Evolutionary conservation across 768 basidiomycete species (phyloP), one percentile per base, ranked within the genome.

Genomic region (Cytidiella melzeri): DNA sequence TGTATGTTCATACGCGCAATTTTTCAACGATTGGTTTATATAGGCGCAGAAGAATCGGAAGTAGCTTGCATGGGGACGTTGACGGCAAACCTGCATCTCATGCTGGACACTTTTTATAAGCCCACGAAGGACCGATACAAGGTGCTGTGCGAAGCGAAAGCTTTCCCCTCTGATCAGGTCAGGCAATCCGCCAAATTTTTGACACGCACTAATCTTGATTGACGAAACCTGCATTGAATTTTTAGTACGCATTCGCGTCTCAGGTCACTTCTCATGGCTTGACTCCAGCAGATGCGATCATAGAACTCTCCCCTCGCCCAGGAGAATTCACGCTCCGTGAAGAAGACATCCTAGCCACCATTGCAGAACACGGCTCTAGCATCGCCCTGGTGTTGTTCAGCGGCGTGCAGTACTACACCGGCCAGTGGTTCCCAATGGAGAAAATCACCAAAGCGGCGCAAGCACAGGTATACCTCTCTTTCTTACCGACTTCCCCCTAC

Each of bases 221-320:
- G 41, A 51, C 19, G 40, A 27, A 10, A n/a, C 37, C 39, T 3
- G 50, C 45, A 39, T n/a, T n/a, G n/a, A n/a, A n/a, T n/a, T n/a
- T n/a, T n/a, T 62, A 98, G 94, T 98, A 98, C 67, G 96, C 95
- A 27, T 91, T 98, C 63, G 79, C 87, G 48, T 96, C 95, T n/a
- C 96, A 98, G 70, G 88, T 79, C 28, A 64, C 70, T 44, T 72
- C 86, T 28, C 93, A 92, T 69, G 88, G 88, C 48, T 79, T 81
- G 62, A 78, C 84, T 68, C 82, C 88, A 51, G 69, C 73, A 21
- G 74, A 79, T 27, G 79, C 87, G 21, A 79, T 98, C 57, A 72
- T 95, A 38, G 85, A 89, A 61, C 66, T 98, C 50, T 69, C 72
- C 25, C 93, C 95, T 44, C 81, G 93, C 43, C 67, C 74, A 51